A percentile compares a stretch with the other conserved stretches of the same genome.
Evolutionary conservation across 2,329 filamentous ascomycete species (phyloP).

Genomic region (Harringtonia aguacate): DNA sequence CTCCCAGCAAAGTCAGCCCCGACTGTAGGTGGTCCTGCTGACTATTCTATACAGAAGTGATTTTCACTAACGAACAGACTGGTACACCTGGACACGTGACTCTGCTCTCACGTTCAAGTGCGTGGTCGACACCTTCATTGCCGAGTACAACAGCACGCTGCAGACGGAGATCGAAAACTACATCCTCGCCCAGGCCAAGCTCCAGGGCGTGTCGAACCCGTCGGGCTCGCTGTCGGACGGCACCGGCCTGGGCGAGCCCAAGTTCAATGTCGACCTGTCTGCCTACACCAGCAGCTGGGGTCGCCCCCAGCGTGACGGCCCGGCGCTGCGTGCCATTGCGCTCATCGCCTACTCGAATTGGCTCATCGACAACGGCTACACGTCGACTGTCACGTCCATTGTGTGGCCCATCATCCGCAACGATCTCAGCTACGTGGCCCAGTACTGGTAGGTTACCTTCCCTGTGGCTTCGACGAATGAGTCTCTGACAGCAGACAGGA

Average conservation of each 20-base stretch:
- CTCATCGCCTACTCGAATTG: slow-evolving; percentile 64
- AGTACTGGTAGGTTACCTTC: slow-evolving; percentile 55
- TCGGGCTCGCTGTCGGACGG: slow-evolving; percentile 47
- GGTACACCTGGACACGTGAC: slow-evolving; percentile 71
- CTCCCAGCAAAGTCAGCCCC: slow-evolving; percentile 3
- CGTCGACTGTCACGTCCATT: slow-evolving; percentile 40
- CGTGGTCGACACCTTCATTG: slow-evolving; percentile 53
- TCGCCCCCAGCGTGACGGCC: slow-evolving; percentile 70
- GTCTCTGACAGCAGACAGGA: slow-evolving; percentile 19
- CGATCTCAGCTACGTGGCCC: slow-evolving; percentile 63
- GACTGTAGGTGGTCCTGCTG: too few relatives aligned
- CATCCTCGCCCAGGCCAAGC: slow-evolving; percentile 52
- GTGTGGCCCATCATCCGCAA: slow-evolving; percentile 69
- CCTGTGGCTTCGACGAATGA: too few relatives aligned
- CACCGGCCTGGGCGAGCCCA: slow-evolving; percentile 57
- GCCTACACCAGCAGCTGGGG: slow-evolving; percentile 61
- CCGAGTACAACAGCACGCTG: slow-evolving; percentile 26
- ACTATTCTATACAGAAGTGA: too few relatives aligned
- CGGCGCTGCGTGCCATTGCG: slow-evolving; percentile 63
- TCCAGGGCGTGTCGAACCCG: slow-evolving; percentile 59
- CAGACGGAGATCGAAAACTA: slow-evolving; percentile 57
- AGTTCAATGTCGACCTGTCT: slow-evolving; percentile 55
- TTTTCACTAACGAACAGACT: slow-evolving; percentile 36
- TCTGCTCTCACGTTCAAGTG: slow-evolving; percentile 59
- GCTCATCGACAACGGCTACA: slow-evolving; percentile 50